Conservation (phyloP, 169 alveolate genomes). For the Ichthyophthirius multifiliis region DNA sequence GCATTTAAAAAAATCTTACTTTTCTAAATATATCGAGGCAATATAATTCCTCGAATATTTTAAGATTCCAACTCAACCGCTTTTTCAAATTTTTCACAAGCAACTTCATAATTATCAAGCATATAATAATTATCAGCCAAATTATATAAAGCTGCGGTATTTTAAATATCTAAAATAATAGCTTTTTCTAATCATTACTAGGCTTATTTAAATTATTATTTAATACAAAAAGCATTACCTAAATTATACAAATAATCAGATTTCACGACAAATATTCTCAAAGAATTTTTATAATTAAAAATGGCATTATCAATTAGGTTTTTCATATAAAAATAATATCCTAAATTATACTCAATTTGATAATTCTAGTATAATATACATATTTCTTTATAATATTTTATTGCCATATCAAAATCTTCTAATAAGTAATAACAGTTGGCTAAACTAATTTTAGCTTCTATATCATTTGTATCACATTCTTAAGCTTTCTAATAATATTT, state of each 20-base stretch:
- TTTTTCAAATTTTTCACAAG: background rate
- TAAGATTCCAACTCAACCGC: background rate
- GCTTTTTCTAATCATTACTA: background rate
- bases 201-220: background rate
- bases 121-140: background rate
- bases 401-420: slow-evolving; percentile 59
- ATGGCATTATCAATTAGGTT: slow-evolving; percentile 62
- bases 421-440: slow-evolving; percentile 68
- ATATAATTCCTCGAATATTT: background rate
- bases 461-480: slow-evolving; percentile 47
- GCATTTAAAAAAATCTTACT: background rate
- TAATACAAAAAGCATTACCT: slow-evolving; percentile 67
- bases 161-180: background rate
- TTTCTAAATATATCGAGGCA: background rate
- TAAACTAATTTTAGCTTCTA: slow-evolving; percentile 72
- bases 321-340: slow-evolving; percentile 64
- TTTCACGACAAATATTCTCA: slow-evolving; percentile 58
- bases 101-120: background rate
- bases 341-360: slow-evolving; percentile 77
- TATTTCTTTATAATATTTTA: slow-evolving; percentile 57
- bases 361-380: slow-evolving; percentile 49
- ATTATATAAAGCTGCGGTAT: background rate
- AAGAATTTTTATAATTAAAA: slow-evolving; percentile 55
- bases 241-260: slow-evolving; percentile 70
- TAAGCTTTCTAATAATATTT: slow-evolving; percentile 63